Conservation (phyloP, 305 asterid species). For the Fraxinus floribunda region DNA sequence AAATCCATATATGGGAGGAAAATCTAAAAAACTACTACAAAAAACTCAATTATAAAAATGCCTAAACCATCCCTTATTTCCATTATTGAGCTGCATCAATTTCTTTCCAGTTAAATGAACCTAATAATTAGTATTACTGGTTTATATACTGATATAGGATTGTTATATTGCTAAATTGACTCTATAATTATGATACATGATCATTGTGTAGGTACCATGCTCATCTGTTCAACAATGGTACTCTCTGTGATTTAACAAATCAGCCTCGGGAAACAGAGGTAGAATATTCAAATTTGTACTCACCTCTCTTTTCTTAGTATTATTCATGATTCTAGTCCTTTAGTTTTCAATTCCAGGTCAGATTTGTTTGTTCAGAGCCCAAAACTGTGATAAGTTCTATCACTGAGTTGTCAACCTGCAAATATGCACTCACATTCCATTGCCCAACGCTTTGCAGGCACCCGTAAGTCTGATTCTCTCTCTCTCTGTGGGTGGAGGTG, state of each 20-base stretch:
- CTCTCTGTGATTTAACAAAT: conserved; percentile 85
- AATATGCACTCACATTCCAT: conserved; percentile 89
- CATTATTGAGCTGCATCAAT: not conserved
- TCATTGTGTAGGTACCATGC: conserved; percentile 75
- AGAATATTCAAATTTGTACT: conserved; percentile 18
- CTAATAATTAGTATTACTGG: not conserved
- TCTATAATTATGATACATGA: conserved; percentile 3
- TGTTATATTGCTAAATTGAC: not conserved
- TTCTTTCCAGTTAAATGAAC: not conserved
- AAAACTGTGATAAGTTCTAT: conserved; percentile 93
- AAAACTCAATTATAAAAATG: not conserved
- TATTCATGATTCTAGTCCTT: conserved; percentile 23
- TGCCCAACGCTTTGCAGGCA: conserved; percentile 95
- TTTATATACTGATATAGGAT: conserved; percentile 5
- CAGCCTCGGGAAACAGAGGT: conserved; percentile 97
- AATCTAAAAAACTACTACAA: not conserved
- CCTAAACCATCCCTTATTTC: not conserved
- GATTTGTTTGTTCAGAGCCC: conserved; percentile 93
- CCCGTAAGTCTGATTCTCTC: conserved; percentile 62
- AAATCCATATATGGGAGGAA: not conserved
- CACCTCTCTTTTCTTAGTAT: conserved; percentile 16
- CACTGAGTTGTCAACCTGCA: conserved; percentile 95
- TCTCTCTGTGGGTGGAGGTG: not conserved
- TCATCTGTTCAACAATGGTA: conserved; percentile 82
- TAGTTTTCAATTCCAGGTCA: conserved; percentile 60